Evolutionary conservation across 2,329 filamentous ascomycete genomes (phyloP), one percentile per base, ranked within the genome.

Genomic region (Neobulgaria alba): DNA sequence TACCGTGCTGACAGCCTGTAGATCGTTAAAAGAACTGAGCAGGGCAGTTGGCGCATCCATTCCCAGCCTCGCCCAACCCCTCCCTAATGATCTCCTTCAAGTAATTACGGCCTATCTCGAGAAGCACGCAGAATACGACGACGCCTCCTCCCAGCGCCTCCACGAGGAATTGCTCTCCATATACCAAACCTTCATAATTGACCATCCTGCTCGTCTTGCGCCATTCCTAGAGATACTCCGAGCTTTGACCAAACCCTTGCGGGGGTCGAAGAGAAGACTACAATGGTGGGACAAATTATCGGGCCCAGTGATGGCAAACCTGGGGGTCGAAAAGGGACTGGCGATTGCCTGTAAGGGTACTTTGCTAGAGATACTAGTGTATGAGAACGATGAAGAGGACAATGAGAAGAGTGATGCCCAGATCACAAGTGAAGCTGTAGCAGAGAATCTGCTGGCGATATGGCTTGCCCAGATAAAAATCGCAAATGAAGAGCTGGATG

Each of bases 201-300:
- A 71, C 23, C 67, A 68, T 17, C 65, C 73, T 2, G 60, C 70
- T 37, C 74, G 76, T 50, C 73, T 75, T 57, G 76, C 74, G 7
- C 64, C 77, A n/a, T 92, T 89, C 61, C 68, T 89, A 14, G 71
- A 73, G 36, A 71, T 85, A 33, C 63, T 90, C 41, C 72, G 75
- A 34, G 71, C 71, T 30, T 65, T 90, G 26, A 71, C 78, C 17
- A 76, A 81, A 2, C 71, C 72, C 9, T 69, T 92, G 39, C 72
- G 71, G 41, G 76, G 76, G 9, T 71, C 79, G 2, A 68, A 73
- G 23, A 73, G 79, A 41, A 61, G 85, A 40, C 63, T 79, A 41
- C 71, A 79, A 44, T 92, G 85, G 85, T 87, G 84, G 72, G 75
- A 83, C 33, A 64, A 73, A 47, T 66, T 81, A 10, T 61, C 79